Conservation (phyloP, 306 rosid species). For the Lotus japonicus region DNA sequence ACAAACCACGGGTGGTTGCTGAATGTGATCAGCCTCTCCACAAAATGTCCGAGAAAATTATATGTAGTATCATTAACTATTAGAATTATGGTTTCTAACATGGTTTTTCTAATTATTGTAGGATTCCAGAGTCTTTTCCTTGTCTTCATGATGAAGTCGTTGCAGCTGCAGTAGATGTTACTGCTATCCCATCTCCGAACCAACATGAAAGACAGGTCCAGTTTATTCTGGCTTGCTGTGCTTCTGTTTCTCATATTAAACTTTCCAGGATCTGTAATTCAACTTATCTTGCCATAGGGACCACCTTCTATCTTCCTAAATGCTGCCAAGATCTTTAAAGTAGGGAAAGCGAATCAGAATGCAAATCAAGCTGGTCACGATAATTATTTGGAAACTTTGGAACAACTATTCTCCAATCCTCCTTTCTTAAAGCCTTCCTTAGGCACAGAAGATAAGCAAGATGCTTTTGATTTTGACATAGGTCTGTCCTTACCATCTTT, state of each 20-base stretch:
- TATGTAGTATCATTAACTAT: not conserved
- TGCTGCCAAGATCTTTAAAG: constrained; percentile 41
- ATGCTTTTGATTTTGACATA: constrained; percentile 44
- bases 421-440: constrained; percentile 71
- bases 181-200: constrained; percentile 32
- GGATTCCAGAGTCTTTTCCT: constrained; percentile 64
- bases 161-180: constrained; percentile 54
- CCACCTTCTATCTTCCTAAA: constrained; percentile 35
- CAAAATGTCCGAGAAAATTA: not conserved
- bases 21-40: constrained; percentile 9
- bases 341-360: constrained; percentile 25
- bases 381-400: constrained; percentile 33
- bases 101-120: constrained; percentile 25
- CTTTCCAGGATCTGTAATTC: constrained; percentile 7
- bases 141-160: constrained; percentile 74
- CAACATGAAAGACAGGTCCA: constrained; percentile 53
- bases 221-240: constrained; percentile 25
- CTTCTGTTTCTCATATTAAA: constrained; percentile 15
- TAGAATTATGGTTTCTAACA: not conserved
- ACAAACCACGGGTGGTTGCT: not conserved
- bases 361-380: constrained; percentile 25
- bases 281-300: constrained; percentile 43
- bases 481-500: constrained; percentile 41
- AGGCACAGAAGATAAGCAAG: constrained; percentile 30
- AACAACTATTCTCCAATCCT: constrained; percentile 66